phyloP scores from a whole-genome alignment of 2,329 filamentous ascomycete species.

The Nemania sp. region DNA sequence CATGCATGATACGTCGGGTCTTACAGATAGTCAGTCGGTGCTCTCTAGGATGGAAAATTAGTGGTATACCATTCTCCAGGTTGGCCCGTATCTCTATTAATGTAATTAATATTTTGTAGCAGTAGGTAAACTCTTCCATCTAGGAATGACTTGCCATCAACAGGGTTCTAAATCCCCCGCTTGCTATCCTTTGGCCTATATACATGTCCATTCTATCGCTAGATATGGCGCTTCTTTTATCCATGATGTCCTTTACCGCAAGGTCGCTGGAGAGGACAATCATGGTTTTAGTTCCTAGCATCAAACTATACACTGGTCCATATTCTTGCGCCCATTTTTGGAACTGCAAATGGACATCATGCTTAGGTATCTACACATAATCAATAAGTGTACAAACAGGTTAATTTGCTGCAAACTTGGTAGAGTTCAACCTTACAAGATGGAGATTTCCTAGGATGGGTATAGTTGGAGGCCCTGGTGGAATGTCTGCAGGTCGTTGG shows the following conservation, averaged over 20 bases:
- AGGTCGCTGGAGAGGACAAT: constrained; percentile 59
- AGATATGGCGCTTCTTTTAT: constrained; percentile 61
- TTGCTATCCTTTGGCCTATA: constrained; percentile 53
- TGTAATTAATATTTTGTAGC: neutral
- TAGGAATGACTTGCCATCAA: constrained; percentile 30
- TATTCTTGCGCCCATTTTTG: constrained; percentile 64
- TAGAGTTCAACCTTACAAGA: constrained; percentile 12
- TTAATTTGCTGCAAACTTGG: constrained; percentile 9
- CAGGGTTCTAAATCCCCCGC: constrained; percentile 27
- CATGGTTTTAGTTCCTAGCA: constrained; percentile 59
- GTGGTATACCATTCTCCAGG: constrained; percentile 44
- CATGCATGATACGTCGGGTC: constrained; percentile 54
- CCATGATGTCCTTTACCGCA: constrained; percentile 62
- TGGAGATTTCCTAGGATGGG: constrained; percentile 5
- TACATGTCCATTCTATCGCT: constrained; percentile 57
- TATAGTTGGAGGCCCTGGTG: neutral
- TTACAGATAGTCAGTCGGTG: constrained; percentile 2
- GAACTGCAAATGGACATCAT: constrained; percentile 58
- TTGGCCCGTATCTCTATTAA: constrained; percentile 41
- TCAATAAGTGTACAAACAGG: constrained; percentile 15
- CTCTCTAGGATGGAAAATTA: neutral
- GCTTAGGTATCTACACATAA: constrained; percentile 53
- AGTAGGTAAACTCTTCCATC: neutral
- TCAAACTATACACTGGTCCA: constrained; percentile 59
- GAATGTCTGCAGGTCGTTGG: neutral